Evolutionary conservation across 306 rosid genomes (phyloP), one percentile per base, ranked within the genome.

Genomic region (Coriaria nepalensis): DNA sequence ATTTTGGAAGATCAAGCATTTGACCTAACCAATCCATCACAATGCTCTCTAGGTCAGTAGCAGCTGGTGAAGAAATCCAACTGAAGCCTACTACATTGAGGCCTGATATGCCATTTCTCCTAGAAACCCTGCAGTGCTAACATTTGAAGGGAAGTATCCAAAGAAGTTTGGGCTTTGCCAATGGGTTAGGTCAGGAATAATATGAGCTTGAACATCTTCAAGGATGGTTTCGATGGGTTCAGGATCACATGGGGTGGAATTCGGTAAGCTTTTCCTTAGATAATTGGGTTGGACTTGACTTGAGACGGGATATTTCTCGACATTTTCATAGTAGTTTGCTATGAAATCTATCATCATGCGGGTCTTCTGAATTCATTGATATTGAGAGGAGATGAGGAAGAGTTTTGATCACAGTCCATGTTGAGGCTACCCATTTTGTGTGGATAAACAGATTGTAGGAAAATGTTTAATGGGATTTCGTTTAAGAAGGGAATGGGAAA

Each of bases 1-100:
- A 38, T 10, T 64, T 54, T 0, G 82, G 78, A 4, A 75, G 75
- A 2, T 53, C 13, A 7, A 75, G 72, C 60, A 64, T 60, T 10
- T 63, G 11, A 5, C 69, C 81, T 33, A 67, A 50, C 78, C 81
- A 75, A 52, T 75, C 75, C 71, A 67, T 38, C 14, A 71, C 75
- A 1, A 67, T 15, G 34, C 38, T 40, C 57, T 71, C 82, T 0
- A 76, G 70, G 39, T 76, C 78, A 7, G 75, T 76, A 4, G 67
- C 72, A 0, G 69, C 82, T 0, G 78, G 82, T 0, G 75, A 76
- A 15, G 82, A 43, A 10, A 71, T 9, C 72, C 78, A 76, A 10
- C 43, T 76, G 62, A 71, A 64, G 0, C 75, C 78, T 1, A 56
- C 61, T 4, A 61, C 66, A 47, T 60, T 64, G 15, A 76, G 50